A percentile compares a stretch with the other conserved stretches of the same genome.
phyloP scores from a whole-genome alignment of 495 filamentous ascomycete species.

The Baudoinia panamericana region DNA sequence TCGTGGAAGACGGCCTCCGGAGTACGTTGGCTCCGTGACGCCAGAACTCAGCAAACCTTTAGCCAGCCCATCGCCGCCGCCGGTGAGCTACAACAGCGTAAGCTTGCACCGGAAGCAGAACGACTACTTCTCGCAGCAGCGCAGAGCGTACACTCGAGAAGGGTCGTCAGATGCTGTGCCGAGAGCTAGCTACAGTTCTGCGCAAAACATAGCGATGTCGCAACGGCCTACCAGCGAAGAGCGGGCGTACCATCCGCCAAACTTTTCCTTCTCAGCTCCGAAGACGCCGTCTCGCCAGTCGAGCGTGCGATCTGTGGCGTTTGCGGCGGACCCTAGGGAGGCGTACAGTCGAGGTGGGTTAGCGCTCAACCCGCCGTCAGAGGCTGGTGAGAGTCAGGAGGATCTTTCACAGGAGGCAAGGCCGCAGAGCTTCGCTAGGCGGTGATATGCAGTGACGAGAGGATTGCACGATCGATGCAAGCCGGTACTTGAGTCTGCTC shows the following conservation, averaged over 20 bases:
- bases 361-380: slow-evolving; percentile 14
- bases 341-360: slow-evolving; percentile 12
- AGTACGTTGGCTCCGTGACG: slow-evolving; percentile 3
- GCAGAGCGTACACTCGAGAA: slow-evolving; percentile 5
- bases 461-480: too few relatives aligned
- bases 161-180: not conserved
- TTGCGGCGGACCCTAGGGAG: slow-evolving; percentile 5
- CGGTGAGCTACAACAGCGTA: slow-evolving; percentile 9
- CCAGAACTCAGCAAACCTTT: slow-evolving; percentile 2
- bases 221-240: not conserved
- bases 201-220: too few relatives aligned
- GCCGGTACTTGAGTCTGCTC: too few relatives aligned
- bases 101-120: slow-evolving; percentile 4
- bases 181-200: too few relatives aligned
- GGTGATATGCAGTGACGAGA: too few relatives aligned
- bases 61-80: slow-evolving; percentile 12
- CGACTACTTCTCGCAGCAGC: slow-evolving; percentile 12
- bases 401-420: slow-evolving; percentile 5
- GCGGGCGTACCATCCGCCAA: slow-evolving; percentile 4
- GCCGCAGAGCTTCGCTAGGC: not conserved
- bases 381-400: slow-evolving; percentile 13
- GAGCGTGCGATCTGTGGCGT: slow-evolving; percentile 2
- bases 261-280: slow-evolving; percentile 12
- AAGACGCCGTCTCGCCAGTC: slow-evolving; percentile 14
- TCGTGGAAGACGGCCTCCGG: not conserved